Conservation (phyloP, 2,329 filamentous ascomycete species). For the Akanthomyces dipterigenus region DNA sequence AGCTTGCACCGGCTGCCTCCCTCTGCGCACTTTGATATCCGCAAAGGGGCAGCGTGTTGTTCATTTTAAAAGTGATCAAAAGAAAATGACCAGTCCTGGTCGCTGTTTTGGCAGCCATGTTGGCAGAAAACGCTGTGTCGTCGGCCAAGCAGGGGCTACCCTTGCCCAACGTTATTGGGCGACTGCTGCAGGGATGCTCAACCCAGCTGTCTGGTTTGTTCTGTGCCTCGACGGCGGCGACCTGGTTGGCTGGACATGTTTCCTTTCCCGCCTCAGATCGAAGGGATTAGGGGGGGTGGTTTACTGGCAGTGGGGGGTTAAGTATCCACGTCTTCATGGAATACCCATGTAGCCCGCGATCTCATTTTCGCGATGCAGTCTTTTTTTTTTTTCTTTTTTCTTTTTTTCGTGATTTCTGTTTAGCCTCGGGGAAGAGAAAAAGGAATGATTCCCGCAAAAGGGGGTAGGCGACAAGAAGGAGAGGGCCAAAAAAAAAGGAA, state of each 20-base stretch:
- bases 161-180: too few species aligned
- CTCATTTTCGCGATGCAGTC: neutral
- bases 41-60: too few species aligned
- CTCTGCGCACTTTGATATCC: too few species aligned
- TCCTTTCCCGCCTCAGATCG: neutral
- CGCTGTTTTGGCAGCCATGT: too few species aligned
- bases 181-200: too few species aligned
- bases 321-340: slow-evolving; percentile 1
- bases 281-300: neutral
- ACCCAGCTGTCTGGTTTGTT: neutral
- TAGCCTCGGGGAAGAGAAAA: neutral
- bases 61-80: too few species aligned
- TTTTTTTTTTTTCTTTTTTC: too few species aligned
- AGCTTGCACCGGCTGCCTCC: too few species aligned
- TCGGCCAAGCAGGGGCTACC: too few species aligned
- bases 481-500: neutral
- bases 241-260: neutral
- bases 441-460: neutral
- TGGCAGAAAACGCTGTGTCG: too few species aligned
- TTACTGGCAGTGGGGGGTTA: neutral
- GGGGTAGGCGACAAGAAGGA: neutral
- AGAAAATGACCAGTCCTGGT: too few species aligned
- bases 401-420: too few species aligned
- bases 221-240: neutral
- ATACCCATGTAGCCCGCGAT: neutral